phyloP scores from a whole-genome alignment of 2,329 filamentous ascomycete species.

The Trichoderma hamatum region DNA sequence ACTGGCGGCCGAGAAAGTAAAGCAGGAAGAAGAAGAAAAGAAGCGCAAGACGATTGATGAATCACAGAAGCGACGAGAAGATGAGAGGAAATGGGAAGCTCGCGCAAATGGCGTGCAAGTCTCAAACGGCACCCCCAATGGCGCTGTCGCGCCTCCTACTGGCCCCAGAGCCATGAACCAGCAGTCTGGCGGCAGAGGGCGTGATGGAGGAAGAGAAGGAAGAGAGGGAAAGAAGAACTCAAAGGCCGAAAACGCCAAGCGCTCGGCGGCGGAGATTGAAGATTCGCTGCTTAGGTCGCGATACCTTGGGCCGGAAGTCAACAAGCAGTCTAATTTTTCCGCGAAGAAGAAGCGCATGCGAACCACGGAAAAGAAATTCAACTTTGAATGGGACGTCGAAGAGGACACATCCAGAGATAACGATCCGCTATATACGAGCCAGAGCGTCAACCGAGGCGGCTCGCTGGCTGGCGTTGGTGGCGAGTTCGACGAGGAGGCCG shows the following conservation, averaged over 20 bases:
- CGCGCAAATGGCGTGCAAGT: slow-evolving; percentile 37
- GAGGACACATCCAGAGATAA: slow-evolving; percentile 76
- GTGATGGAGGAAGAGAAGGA: slow-evolving; percentile 44
- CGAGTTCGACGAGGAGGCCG: slow-evolving; percentile 57
- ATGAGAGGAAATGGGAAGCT: slow-evolving; percentile 49
- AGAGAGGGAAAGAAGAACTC: slow-evolving; percentile 44
- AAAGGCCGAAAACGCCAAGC: slow-evolving; percentile 43
- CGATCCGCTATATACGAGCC: slow-evolving; percentile 70
- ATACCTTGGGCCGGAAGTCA: slow-evolving; percentile 90
- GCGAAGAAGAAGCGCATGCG: slow-evolving; percentile 94
- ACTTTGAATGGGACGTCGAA: slow-evolving; percentile 95
- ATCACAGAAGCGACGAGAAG: slow-evolving; percentile 72
- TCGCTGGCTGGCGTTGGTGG: slow-evolving; percentile 55
- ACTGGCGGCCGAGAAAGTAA: slow-evolving; percentile 75
- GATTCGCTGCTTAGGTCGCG: slow-evolving; percentile 74
- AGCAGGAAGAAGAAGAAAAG: slow-evolving; percentile 67
- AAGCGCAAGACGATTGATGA: slow-evolving; percentile 54
- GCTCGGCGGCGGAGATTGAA: slow-evolving; percentile 65
- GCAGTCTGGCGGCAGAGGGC: slow-evolving; percentile 46
- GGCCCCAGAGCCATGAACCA: slow-evolving; percentile 68
- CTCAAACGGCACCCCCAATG: slow-evolving; percentile 34
- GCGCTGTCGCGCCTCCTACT: slow-evolving; percentile 57
- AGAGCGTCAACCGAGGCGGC: slow-evolving; percentile 38
- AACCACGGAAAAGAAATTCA: slow-evolving; percentile 96
- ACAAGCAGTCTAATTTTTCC: slow-evolving; percentile 81